Conservation (phyloP, 768 basidiomycete species). For the Tephrocybe sp. region DNA sequence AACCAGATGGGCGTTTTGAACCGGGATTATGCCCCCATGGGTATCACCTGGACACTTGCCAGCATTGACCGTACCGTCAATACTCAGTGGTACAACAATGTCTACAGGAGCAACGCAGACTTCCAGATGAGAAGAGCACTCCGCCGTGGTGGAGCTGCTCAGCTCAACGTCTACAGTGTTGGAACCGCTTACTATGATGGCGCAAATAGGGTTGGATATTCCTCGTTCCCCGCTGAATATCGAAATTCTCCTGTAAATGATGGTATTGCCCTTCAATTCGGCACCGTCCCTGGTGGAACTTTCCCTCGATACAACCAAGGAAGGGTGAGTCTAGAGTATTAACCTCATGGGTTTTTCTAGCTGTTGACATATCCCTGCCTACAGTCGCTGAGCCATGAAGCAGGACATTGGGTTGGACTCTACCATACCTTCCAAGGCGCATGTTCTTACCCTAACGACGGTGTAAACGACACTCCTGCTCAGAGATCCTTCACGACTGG, state of each 20-base stretch:
- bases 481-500: conserved; percentile 31
- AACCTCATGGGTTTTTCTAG: too few species aligned
- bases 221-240: conserved; percentile 37
- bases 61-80: too few species aligned
- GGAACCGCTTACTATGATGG: too few species aligned
- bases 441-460: conserved; percentile 21
- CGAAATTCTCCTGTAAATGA: conserved; percentile 27
- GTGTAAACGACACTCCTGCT: conserved; percentile 32
- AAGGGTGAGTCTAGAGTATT: conserved; percentile 13
- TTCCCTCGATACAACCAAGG: conserved; percentile 25
- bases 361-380: too few species aligned
- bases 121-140: too few species aligned
- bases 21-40: too few species aligned
- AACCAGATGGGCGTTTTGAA: too few species aligned
- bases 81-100: too few species aligned
- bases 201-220: conserved; percentile 22
- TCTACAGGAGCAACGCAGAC: too few species aligned
- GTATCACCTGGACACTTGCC: too few species aligned
- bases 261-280: conserved; percentile 28
- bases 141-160: too few species aligned
- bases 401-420: conserved; percentile 37
- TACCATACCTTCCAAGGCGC: conserved; percentile 38
- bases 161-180: too few species aligned
- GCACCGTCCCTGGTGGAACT: conserved; percentile 25
- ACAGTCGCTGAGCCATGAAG: conserved; percentile 35